phyloP scores from a whole-genome alignment of 2,329 filamentous ascomycete species.

The Colletotrichum scovillei region DNA sequence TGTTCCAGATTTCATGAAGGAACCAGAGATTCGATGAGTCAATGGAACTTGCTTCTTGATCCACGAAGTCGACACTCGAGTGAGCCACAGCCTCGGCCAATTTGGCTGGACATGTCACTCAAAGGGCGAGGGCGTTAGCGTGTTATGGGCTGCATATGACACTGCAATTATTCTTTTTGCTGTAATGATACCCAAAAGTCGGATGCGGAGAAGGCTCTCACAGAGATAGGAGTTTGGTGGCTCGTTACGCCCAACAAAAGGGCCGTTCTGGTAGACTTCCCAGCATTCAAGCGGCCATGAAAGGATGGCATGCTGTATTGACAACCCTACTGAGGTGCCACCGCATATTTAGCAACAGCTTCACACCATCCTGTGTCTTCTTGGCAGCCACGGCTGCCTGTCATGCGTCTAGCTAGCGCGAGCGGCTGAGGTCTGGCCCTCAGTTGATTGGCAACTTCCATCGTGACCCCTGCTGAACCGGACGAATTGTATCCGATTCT shows the following conservation, averaged over 20 bases:
- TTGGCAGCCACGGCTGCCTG: background rate
- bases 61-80: background rate
- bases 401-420: conserved; percentile 12
- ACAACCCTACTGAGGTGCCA: background rate
- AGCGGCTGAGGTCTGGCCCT: conserved; percentile 15
- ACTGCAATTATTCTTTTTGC: conserved; percentile 20
- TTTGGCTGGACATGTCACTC: no score
- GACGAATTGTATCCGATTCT: conserved; percentile 17
- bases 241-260: background rate
- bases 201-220: background rate
- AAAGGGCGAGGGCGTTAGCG: background rate
- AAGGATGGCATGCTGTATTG: background rate
- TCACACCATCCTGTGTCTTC: background rate
- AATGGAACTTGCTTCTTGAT: background rate
- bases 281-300: background rate
- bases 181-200: conserved; percentile 33
- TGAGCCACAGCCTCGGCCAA: background rate
- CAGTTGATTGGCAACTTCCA: background rate
- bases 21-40: conserved; percentile 53
- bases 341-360: background rate
- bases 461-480: conserved; percentile 10
- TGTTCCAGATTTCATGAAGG: conserved; percentile 56
- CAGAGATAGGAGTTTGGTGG: background rate
- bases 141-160: background rate
- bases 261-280: background rate